These are phyloP conservation scores for Chytridium lagenaria DNA, from an alignment of 371 early-diverging fungal species.

Conservation along the genomic window DNA sequence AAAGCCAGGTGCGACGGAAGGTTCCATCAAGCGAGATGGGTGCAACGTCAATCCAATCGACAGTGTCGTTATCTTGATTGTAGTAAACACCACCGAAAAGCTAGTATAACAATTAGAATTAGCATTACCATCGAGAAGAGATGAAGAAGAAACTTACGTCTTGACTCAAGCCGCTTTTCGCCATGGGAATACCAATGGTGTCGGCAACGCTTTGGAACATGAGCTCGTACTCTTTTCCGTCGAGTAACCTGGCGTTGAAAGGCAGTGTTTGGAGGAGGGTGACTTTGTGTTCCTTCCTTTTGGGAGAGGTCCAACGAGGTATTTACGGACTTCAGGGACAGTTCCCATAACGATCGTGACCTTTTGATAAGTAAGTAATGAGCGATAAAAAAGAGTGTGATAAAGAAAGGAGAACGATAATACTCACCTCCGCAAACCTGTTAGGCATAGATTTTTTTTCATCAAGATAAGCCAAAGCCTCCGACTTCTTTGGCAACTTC, in stretches of 20 bases:
- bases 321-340: not conserved
- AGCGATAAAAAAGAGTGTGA: not conserved
- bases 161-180: not conserved
- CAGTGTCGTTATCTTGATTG: not conserved
- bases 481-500: constrained; percentile 19
- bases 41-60: not conserved
- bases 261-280: not conserved
- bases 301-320: constrained; percentile 9
- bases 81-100: not conserved
- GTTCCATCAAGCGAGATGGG: not conserved
- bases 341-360: constrained; percentile 1
- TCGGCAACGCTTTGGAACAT: not conserved
- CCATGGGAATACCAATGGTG: not conserved
- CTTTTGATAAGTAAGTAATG: not conserved
- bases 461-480: constrained; percentile 20
- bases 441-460: not conserved
- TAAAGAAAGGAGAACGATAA: not conserved
- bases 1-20: not conserved
- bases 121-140: not conserved
- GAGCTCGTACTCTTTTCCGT: constrained; percentile 2
- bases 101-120: too few species aligned
- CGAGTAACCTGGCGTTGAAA: constrained; percentile 3
- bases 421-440: not conserved
- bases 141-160: not conserved
- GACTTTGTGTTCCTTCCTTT: not conserved